These are phyloP conservation scores for Gossypium arboreum DNA, from an alignment of 345 rosid genomes.

Conservation along the genomic window DNA sequence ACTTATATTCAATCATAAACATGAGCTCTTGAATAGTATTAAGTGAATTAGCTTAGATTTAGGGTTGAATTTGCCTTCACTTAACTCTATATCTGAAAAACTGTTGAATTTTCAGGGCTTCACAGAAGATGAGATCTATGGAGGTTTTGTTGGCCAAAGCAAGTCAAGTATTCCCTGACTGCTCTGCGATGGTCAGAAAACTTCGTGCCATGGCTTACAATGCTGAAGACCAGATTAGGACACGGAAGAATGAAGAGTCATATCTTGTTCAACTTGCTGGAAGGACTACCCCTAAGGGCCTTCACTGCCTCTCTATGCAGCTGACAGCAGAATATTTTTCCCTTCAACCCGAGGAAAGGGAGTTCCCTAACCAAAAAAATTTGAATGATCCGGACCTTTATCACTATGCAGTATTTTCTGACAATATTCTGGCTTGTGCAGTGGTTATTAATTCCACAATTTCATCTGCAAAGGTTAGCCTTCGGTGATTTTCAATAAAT, in stretches of 20 bases:
- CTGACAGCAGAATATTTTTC: constrained; percentile 74
- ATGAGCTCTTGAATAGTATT: not conserved
- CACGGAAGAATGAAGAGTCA: constrained; percentile 56
- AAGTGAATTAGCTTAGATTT: not conserved
- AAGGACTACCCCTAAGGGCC: constrained; percentile 87
- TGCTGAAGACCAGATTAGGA: constrained; percentile 73
- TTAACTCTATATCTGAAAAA: constrained; percentile 18
- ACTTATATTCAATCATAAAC: not conserved
- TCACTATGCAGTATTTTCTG: constrained; percentile 86
- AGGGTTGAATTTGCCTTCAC: not conserved
- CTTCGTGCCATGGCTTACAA: constrained; percentile 74
- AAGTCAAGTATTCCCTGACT: constrained; percentile 54
- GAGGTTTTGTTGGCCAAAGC: constrained; percentile 58
- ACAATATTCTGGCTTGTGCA: constrained; percentile 81
- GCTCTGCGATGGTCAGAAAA: constrained; percentile 61
- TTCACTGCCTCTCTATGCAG: constrained; percentile 89
- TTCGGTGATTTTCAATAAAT: constrained; percentile 1
- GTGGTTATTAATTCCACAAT: constrained; percentile 84
- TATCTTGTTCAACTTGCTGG: constrained; percentile 86
- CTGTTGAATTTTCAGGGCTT: constrained; percentile 49
- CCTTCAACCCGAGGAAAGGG: constrained; percentile 61
- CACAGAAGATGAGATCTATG: constrained; percentile 61
- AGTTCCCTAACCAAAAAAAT: constrained; percentile 56
- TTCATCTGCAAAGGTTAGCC: constrained; percentile 60
- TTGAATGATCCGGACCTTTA: constrained; percentile 46